These are phyloP conservation scores for Trichoderma afroharzianum DNA, from an alignment of 2,329 filamentous ascomycete species.

Conservation along the genomic window DNA sequence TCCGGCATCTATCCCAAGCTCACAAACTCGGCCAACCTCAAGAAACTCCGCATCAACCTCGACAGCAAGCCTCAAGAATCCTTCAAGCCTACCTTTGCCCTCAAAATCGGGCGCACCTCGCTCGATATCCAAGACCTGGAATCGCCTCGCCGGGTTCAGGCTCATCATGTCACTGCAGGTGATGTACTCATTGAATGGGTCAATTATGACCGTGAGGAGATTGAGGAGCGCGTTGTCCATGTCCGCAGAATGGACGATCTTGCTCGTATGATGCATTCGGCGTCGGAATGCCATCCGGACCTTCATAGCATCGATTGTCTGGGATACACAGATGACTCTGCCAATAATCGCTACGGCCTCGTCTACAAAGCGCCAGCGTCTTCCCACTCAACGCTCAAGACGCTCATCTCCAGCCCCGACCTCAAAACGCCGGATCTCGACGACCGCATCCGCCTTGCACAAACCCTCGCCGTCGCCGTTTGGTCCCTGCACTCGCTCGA, in stretches of 20 bases:
- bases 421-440: constrained; percentile 44
- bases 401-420: constrained; percentile 37
- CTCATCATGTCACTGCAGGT: constrained; percentile 32
- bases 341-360: constrained; percentile 40
- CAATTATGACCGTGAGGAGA: constrained; percentile 40
- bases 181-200: constrained; percentile 45
- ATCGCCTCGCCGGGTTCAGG: constrained; percentile 28
- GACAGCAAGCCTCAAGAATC: constrained; percentile 38
- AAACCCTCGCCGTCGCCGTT: constrained; percentile 41
- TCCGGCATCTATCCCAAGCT: constrained; percentile 41
- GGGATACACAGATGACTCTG: constrained; percentile 43
- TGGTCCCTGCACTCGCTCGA: constrained; percentile 52
- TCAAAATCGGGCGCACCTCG: constrained; percentile 35
- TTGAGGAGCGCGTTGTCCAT: constrained; percentile 42
- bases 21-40: constrained; percentile 41
- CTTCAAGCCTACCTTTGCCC: constrained; percentile 41
- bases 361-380: constrained; percentile 38
- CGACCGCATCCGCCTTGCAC: constrained; percentile 40
- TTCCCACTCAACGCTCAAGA: constrained; percentile 37
- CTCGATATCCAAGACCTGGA: constrained; percentile 25
- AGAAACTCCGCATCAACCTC: constrained; percentile 45
- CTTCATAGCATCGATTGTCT: constrained; percentile 46
- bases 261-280: constrained; percentile 45
- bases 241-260: constrained; percentile 45
- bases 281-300: constrained; percentile 42